phyloP scores from a whole-genome alignment of 176 grass and related monocot species.

The Areca catechu region DNA sequence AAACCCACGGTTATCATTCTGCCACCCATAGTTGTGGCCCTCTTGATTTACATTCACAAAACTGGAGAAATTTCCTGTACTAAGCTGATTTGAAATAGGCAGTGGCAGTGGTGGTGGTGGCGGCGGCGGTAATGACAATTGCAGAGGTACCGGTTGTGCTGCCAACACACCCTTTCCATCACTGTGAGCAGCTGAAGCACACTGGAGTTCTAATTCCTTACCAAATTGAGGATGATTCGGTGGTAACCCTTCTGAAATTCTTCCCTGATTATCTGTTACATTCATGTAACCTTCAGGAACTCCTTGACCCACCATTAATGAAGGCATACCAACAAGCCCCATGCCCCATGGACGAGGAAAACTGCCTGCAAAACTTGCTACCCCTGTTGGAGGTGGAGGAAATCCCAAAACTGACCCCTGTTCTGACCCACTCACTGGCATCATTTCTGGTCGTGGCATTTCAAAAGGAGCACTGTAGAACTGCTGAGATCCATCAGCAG shows the following conservation, averaged over 20 bases:
- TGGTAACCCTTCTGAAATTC: background rate
- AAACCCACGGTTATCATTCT: too few relatives aligned
- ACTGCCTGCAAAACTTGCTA: conserved; percentile 11
- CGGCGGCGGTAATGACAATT: too few relatives aligned
- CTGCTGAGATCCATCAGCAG: conserved; percentile 16
- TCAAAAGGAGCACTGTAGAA: conserved; percentile 8
- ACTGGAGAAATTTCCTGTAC: too few relatives aligned
- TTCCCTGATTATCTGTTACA: conserved; percentile 10
- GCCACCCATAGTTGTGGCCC: too few relatives aligned
- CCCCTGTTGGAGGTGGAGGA: conserved; percentile 7
- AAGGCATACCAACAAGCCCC: conserved; percentile 7
- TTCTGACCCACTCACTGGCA: background rate
- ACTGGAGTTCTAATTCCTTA: conserved; percentile 4
- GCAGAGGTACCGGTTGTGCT: too few relatives aligned
- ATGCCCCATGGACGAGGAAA: conserved; percentile 3
- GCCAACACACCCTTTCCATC: conserved; percentile 2
- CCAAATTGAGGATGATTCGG: conserved; percentile 14
- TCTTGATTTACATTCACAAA: too few relatives aligned
- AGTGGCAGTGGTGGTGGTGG: too few relatives aligned
- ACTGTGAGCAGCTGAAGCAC: background rate
- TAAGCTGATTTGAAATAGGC: too few relatives aligned
- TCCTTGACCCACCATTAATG: conserved; percentile 8
- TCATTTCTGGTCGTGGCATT: background rate
- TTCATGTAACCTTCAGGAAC: conserved; percentile 9
- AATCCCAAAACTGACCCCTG: conserved; percentile 9